Evolutionary conservation across 73 alveolate genomes (phyloP), one percentile per base, ranked within the genome.

Genomic region (Symbiodinium pilosum): DNA sequence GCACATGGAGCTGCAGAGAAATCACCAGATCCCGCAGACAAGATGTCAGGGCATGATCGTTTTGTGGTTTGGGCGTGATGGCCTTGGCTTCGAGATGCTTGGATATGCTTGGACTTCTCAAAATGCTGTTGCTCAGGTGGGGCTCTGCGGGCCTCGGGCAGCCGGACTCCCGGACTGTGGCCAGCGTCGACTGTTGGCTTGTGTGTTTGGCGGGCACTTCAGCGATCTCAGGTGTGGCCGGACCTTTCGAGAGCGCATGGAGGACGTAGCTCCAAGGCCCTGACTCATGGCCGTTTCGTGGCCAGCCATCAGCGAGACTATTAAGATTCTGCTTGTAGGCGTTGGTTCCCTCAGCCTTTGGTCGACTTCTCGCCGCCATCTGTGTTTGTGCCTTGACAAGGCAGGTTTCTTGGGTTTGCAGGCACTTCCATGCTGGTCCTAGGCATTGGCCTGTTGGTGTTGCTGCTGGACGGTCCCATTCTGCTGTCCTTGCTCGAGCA

Each of bases 391-490:
- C 75, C 75, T 56, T 47, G 14, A 47, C 59, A 47, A 47, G 14
- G 14, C n/a, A n/a, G n/a, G n/a, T n/a, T n/a, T n/a, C n/a, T n/a
- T n/a, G n/a, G n/a, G n/a, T n/a, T n/a, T n/a, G n/a, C n/a, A n/a
- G n/a, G n/a, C n/a, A n/a, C n/a, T 47, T 14, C 6, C 59, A 47
- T 6, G 34, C 32, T 26, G 0, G 16, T 11, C 86, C 44, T 52
- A 87, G 94, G 94, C 94, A 54, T 24, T 87, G 94, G 94, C 94
- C 94, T 44, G 64, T 87, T 59, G 68, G 41, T 42, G 84, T 87
- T n/a, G 94, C 94, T 26, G 83, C 85, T 9, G 94, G 94, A 11
- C 94, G 94, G 16, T 38, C 85, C 24, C 94, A 87, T 44, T 87
- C 94, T 14, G 94, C 94, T 16, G 94, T 87, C 36, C 84, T 87